Evolutionary conservation across 768 basidiomycete genomes (phyloP), one percentile per base, ranked within the genome.

Genomic region (Neoboletus magnificus): DNA sequence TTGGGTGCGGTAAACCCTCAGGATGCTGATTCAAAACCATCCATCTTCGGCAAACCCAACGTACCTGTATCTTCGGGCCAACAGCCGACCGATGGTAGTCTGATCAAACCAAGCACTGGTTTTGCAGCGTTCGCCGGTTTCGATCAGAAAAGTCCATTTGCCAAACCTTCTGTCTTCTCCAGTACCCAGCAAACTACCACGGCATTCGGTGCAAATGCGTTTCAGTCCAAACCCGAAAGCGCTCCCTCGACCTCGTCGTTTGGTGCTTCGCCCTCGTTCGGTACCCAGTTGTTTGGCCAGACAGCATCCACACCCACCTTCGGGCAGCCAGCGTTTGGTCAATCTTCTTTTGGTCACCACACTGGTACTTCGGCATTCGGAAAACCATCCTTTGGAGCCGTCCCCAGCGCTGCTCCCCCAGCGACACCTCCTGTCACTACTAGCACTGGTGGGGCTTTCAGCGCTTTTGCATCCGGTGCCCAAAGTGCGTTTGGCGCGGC

Each of bases 301-400:
- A 16, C 25, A 13, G 11, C 54, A 41, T 39, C 56, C 36, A 37
- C 61, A 25, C 56, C 71, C 36, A 54, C 60, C 7, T 79, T 77
- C 57, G 77, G 75, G 2, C 71, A 74, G 40, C 56, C 76, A 9
- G 58, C 71, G 4, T 79, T 80, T 56, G 75, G 76, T 2, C 71
- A 75, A 46, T 57, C 75, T 20, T 62, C 66, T 2, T 67, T 73
- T 42, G 65, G 65, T 40, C 63, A 70, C 7, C 54, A 58, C 36
- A 46, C 46, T 12, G 55, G 58, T 35, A 18, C 46, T 29, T 58
- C 62, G 18, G 29, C 45, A 32, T 71, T 72, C 20, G 68, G 61
- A 5, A 62, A 68, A 54, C 29, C 66, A n/a, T 44, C 66, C 3
- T 58, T 69, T 22, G 60, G 55, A 18, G 50, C 59, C 2, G 33